Evolutionary conservation across 805 yeast species (phyloP).

Genomic region (Helenozyma rhizophorensis): DNA sequence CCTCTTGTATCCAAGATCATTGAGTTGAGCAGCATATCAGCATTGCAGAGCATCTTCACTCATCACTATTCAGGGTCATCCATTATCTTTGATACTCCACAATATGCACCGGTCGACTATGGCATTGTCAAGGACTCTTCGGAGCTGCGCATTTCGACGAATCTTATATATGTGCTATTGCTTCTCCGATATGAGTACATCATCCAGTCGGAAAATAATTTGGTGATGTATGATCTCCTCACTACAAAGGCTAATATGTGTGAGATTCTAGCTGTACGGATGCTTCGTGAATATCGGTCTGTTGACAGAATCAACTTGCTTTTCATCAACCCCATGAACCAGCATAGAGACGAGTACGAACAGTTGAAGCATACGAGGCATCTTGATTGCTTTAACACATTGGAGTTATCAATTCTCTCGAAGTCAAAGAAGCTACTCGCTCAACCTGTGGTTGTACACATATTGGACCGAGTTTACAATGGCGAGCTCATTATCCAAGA

Average conservation of each 20-base stretch:
- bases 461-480: constrained; percentile 46
- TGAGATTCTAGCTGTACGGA: constrained; percentile 48
- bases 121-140: constrained; percentile 7
- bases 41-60: constrained; percentile 29
- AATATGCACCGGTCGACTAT: constrained; percentile 16
- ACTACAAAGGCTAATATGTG: constrained; percentile 47
- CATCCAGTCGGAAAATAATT: constrained; percentile 36
- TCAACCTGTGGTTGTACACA: constrained; percentile 47
- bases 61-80: constrained; percentile 6
- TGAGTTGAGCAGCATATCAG: constrained; percentile 33
- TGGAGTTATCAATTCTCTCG: constrained; percentile 50
- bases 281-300: constrained; percentile 43
- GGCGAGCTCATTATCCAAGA: constrained; percentile 44
- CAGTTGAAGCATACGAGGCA: constrained; percentile 16
- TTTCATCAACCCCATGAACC: constrained; percentile 43
- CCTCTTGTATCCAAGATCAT: constrained; percentile 42
- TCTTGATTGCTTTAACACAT: constrained; percentile 35
- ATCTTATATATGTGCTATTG: constrained; percentile 29
- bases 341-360: constrained; percentile 12
- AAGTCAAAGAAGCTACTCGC: constrained; percentile 49
- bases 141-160: constrained; percentile 19
- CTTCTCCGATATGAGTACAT: constrained; percentile 34
- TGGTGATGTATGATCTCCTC: constrained; percentile 33
- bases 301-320: constrained; percentile 42
- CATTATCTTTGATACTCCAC: constrained; percentile 13